Base-by-base conservation (phyloP, 2,329 filamentous ascomycete genomes). In the Lecanosticta acicola region DNA sequence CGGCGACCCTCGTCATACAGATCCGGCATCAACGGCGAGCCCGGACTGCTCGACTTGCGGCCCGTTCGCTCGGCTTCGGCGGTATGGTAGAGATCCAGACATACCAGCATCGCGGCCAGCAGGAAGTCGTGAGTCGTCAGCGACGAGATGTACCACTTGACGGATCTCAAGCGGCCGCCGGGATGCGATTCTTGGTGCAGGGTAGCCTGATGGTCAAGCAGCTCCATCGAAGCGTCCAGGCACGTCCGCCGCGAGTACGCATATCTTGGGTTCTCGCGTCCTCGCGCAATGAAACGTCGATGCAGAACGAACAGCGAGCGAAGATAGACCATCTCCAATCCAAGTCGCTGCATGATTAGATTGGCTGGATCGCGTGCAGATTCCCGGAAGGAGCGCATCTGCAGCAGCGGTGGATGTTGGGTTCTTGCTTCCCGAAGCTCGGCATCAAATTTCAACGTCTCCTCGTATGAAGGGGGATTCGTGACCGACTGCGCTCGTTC, bases 241-340 rank as follows among this genome's bases (percentile, higher is more conserved):
- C 88, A 93, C 17, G 83, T 84, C 33, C 83, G 81, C 21, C 91
- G 80, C 2, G 89, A 95, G 61, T 93, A 87, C 7, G 82, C 79
- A 60, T 94, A 97, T 7, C 89, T 79, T 8, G 85, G 74, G 57
- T 91, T 93, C 48, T 85, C 79, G 39, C 85, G 76, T 3, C 89
- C 86, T 48, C 83, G 79, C n/a, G 79, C 74, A 47, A 95, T 77
- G 64, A 93, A 96, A 53, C 89, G 89, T 41, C 89, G 79, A 66
- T 98, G 93, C 32, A 98, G 77, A 17, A 95, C 79, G 59, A 88
- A 94, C 58, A 94, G 77, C 14, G 89, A 85, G 68, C 94, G 95
- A 53, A 94, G 82, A 62, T 89, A 94, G 3, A 96, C 70, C 40
- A 93, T 83, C 51, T 93, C 87, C 24, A 96, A 71, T 46, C 85